phyloP scores from a whole-genome alignment of 176 grass and related monocot genomes.

The Pharus latifolius region DNA sequence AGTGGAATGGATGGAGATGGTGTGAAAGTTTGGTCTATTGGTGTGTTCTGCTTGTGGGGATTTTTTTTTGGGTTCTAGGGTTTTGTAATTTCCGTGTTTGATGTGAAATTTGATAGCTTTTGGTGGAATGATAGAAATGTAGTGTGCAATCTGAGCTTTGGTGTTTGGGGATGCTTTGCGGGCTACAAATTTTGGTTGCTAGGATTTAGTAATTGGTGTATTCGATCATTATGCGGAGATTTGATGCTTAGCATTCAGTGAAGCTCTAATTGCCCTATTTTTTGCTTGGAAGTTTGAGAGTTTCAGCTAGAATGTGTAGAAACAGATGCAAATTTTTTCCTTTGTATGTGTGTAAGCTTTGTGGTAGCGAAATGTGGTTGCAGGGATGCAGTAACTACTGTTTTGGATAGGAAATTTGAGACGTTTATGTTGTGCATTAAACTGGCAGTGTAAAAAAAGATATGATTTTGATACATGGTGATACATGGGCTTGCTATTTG shows the following conservation, averaged over 20 bases:
- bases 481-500: not conserved
- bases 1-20: not conserved
- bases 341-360: not conserved
- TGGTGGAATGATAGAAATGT: not conserved
- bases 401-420: not conserved
- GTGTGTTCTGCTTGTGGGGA: not conserved
- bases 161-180: not conserved
- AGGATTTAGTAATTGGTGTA: not conserved
- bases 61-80: not conserved
- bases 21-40: not conserved
- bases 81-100: not conserved
- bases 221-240: too few species aligned
- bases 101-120: not conserved
- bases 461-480: not conserved
- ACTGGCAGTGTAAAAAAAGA: not conserved
- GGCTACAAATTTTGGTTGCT: not conserved
- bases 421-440: not conserved
- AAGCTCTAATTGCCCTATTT: too few species aligned
- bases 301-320: not conserved
- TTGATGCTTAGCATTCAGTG: not conserved
- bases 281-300: too few species aligned
- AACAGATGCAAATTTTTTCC: not conserved
- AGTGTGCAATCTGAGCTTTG: not conserved
- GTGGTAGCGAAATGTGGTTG: not conserved
- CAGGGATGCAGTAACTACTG: not conserved